Percentiles rank a stretch among this genome's conserved stretches.
phyloP scores from a whole-genome alignment of 2,329 filamentous ascomycete species.

The Cercospora zeae-maydis region DNA sequence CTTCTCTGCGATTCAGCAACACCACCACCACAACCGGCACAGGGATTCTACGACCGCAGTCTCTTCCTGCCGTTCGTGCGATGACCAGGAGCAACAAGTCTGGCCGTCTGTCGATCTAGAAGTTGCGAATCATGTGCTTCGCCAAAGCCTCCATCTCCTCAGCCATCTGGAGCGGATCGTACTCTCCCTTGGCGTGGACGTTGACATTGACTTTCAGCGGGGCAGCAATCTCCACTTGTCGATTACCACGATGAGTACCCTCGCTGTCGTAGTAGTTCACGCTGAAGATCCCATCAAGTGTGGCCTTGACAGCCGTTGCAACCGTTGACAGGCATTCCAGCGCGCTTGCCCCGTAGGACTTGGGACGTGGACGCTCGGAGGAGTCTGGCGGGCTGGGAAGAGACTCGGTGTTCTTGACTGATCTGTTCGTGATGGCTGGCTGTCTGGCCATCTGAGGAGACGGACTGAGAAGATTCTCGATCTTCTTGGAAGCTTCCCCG shows the following conservation, averaged over 20 bases:
- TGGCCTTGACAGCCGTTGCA: not conserved
- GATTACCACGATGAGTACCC: not conserved
- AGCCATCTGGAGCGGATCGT: conserved; percentile 4
- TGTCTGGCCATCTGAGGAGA: not conserved
- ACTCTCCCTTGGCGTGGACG: conserved; percentile 7
- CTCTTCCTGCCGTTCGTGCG: not conserved
- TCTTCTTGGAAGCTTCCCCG: not conserved
- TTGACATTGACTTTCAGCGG: conserved; percentile 6
- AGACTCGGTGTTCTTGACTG: not conserved
- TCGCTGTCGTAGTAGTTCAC: conserved; percentile 10
- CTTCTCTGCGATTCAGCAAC: not conserved
- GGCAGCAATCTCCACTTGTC: not conserved
- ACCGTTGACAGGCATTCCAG: not conserved
- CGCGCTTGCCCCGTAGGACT: not conserved
- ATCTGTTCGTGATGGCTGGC: not conserved
- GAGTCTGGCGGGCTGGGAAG: not conserved
- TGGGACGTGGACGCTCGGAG: not conserved
- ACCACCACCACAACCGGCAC: not conserved
- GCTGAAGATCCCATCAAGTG: not conserved
- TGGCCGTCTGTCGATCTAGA: not conserved
- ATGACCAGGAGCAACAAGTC: not conserved
- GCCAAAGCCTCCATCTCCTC: conserved; percentile 11
- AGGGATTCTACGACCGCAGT: not conserved
- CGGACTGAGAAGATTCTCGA: not conserved
- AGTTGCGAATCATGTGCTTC: conserved; percentile 1